phyloP scores from a whole-genome alignment of 1,284 basidiomycete genomes.

The Sphagnurus paluster region DNA sequence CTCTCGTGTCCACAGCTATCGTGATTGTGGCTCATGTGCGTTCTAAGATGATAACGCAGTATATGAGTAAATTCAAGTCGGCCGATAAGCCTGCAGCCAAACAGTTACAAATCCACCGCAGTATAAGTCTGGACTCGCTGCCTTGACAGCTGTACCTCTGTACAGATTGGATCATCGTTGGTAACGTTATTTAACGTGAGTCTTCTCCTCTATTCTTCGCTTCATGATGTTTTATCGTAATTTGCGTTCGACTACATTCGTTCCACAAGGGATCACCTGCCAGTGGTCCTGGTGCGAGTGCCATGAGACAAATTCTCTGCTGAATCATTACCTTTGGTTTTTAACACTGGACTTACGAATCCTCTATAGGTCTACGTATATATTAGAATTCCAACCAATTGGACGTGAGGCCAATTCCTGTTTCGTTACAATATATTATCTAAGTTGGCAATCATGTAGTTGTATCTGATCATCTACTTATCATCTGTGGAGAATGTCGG shows the following conservation, averaged over 20 bases:
- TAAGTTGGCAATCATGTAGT: conserved; percentile 19
- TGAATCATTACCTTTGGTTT: conserved; percentile 32
- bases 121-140: no score
- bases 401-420: conserved; percentile 16
- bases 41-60: conserved; percentile 11
- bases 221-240: conserved; percentile 69
- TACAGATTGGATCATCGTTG: not conserved
- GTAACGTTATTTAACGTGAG: conserved; percentile 8
- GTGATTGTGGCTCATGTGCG: conserved; percentile 47
- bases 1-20: conserved; percentile 55
- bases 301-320: conserved; percentile 66
- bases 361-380: conserved; percentile 11
- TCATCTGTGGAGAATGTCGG: conserved; percentile 9
- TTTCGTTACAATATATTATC: conserved; percentile 19
- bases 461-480: conserved; percentile 2
- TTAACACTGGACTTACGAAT: conserved; percentile 5
- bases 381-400: conserved; percentile 5
- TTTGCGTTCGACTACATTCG: conserved; percentile 77
- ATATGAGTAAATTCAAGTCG: not conserved
- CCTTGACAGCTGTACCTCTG: not conserved
- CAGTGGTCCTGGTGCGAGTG: conserved; percentile 66
- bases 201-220: conserved; percentile 9
- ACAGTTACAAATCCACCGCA: conserved; percentile 6
- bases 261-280: conserved; percentile 70
- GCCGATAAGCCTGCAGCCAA: conserved; percentile 1